Evolutionary conservation across 1,284 basidiomycete genomes (phyloP).

Genomic region (Apiotrichum brassicae): DNA sequence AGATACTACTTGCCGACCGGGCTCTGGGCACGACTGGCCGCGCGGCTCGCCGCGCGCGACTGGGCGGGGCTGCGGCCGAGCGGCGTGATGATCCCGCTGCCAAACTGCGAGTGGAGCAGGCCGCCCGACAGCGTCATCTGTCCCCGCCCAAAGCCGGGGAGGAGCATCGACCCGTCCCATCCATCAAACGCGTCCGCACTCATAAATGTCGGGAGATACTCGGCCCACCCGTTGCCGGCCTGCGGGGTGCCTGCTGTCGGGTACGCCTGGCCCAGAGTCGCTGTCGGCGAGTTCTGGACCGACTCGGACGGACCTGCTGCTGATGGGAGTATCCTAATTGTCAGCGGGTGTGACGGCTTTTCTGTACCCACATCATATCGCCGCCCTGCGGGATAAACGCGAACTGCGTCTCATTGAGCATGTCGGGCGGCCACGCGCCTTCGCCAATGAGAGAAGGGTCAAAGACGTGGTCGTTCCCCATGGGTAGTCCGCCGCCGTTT

Average conservation of each 20-base stretch:
- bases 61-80: conserved; percentile 18
- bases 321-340: conserved; percentile 36
- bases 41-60: conserved; percentile 12
- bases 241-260: conserved; percentile 20
- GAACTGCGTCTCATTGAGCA: conserved; percentile 33
- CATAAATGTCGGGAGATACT: conserved; percentile 43
- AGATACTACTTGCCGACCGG: conserved; percentile 7
- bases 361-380: conserved; percentile 40
- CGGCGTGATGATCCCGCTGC: conserved; percentile 47
- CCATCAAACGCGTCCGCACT: conserved; percentile 44
- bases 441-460: conserved; percentile 37
- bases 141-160: conserved; percentile 44
- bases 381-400: conserved; percentile 43
- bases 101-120: conserved; percentile 44
- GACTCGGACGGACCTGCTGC: conserved; percentile 39
- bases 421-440: conserved; percentile 29
- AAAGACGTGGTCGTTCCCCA: conserved; percentile 19
- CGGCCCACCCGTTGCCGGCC: conserved; percentile 35
- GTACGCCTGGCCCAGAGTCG: conserved; percentile 9
- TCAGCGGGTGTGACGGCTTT: neutral
- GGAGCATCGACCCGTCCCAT: conserved; percentile 45
- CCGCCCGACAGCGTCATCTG: conserved; percentile 46
- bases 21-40: conserved; percentile 14
- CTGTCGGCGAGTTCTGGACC: conserved; percentile 34
- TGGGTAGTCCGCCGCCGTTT: neutral